These are phyloP conservation scores for Hura crepitans DNA, from an alignment of 441 rosid genomes.

Conservation along the genomic window DNA sequence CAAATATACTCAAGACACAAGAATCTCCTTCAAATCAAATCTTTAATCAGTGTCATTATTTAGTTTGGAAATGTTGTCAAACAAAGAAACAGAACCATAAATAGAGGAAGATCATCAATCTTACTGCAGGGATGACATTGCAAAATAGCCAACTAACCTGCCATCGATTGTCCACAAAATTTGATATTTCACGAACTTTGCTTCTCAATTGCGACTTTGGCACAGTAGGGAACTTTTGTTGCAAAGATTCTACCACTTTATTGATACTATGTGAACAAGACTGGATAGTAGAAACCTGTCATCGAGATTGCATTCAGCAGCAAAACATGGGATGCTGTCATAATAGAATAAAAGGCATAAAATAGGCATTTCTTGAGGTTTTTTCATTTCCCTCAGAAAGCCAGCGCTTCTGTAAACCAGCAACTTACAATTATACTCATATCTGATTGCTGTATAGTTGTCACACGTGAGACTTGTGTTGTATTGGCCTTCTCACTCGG, in stretches of 20 bases:
- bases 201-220: constrained; percentile 59
- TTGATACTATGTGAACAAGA: constrained; percentile 53
- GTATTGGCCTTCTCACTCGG: constrained; percentile 32
- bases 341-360: background rate
- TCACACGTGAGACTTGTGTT: constrained; percentile 34
- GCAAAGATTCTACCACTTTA: constrained; percentile 64
- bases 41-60: background rate
- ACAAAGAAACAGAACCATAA: background rate
- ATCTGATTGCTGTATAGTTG: constrained; percentile 49
- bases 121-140: background rate
- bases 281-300: constrained; percentile 65
- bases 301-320: constrained; percentile 15
- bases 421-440: constrained; percentile 62
- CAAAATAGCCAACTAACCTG: constrained; percentile 50
- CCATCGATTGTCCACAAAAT: constrained; percentile 74
- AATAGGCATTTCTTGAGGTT: background rate
- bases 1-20: background rate
- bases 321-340: background rate
- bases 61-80: background rate
- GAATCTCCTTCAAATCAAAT: background rate
- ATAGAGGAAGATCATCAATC: background rate
- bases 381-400: background rate
- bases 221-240: constrained; percentile 60
- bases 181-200: constrained; percentile 82
- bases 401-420: background rate